Conservation (phyloP, 805 yeast species). For the Pichia paraexigua region DNA sequence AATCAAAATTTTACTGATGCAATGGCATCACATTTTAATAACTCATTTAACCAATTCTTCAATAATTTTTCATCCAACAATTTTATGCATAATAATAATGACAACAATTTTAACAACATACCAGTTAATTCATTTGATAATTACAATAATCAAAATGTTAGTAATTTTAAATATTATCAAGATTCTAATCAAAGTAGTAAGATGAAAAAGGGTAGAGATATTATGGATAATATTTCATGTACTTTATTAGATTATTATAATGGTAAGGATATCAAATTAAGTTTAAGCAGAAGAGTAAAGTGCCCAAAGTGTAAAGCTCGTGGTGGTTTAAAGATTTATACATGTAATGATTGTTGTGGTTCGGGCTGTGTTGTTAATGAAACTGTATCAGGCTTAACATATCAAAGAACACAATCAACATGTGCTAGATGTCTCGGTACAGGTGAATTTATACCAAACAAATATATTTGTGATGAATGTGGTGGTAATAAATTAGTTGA, state of each 20-base stretch:
- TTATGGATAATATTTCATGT: slow-evolving; percentile 46
- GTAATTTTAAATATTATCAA: background rate
- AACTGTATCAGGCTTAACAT: slow-evolving; percentile 37
- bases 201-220: slow-evolving; percentile 41
- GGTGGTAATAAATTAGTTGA: slow-evolving; percentile 38
- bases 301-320: slow-evolving; percentile 46
- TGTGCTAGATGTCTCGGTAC: slow-evolving; percentile 39
- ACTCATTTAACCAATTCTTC: slow-evolving; percentile 1
- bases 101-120: background rate
- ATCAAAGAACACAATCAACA: slow-evolving; percentile 35
- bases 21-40: background rate
- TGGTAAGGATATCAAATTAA: slow-evolving; percentile 51
- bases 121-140: background rate
- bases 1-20: background rate
- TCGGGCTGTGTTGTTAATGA: slow-evolving; percentile 34
- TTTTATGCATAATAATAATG: background rate
- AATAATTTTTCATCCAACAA: background rate
- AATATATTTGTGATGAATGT: slow-evolving; percentile 35
- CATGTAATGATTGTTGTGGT: slow-evolving; percentile 36
- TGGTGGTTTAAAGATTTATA: slow-evolving; percentile 35
- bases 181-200: background rate
- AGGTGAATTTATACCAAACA: slow-evolving; percentile 28
- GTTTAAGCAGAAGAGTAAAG: slow-evolving; percentile 40
- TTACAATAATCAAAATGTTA: background rate
- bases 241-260: slow-evolving; percentile 47